phyloP scores from a whole-genome alignment of 148 eudicot genomes.

The Camellia sinensis region DNA sequence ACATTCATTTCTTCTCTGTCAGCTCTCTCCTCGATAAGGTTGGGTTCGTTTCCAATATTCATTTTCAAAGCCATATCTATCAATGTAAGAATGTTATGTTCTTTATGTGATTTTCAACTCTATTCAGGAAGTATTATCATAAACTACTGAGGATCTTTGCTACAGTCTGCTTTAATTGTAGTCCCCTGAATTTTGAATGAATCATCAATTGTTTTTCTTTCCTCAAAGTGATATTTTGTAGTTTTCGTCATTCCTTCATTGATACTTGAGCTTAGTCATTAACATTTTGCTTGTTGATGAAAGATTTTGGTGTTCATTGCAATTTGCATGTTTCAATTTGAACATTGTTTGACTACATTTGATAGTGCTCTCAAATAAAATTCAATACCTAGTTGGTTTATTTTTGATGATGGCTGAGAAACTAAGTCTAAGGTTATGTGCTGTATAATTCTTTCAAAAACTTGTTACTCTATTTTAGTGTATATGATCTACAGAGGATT shows the following conservation, averaged over 20 bases:
- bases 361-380: neutral
- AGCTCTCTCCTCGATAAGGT: conserved; percentile 67
- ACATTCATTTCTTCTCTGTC: conserved; percentile 61
- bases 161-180: neutral
- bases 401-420: no score
- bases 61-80: neutral
- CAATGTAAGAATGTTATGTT: neutral
- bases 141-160: neutral
- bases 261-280: neutral
- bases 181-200: neutral
- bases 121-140: neutral
- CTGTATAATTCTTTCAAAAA: no score
- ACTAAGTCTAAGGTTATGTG: no score
- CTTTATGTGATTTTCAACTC: neutral
- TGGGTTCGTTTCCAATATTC: neutral
- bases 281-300: neutral
- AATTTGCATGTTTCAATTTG: neutral
- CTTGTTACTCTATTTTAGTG: neutral
- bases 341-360: neutral
- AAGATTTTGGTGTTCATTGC: neutral
- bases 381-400: no score
- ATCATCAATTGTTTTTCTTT: neutral
- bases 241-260: neutral
- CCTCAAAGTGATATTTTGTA: neutral
- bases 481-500: neutral